Evolutionary conservation across 2,329 filamentous ascomycete species (phyloP), one percentile per base, ranked within the genome.

Genomic region (Colletotrichum sansevieriae): DNA sequence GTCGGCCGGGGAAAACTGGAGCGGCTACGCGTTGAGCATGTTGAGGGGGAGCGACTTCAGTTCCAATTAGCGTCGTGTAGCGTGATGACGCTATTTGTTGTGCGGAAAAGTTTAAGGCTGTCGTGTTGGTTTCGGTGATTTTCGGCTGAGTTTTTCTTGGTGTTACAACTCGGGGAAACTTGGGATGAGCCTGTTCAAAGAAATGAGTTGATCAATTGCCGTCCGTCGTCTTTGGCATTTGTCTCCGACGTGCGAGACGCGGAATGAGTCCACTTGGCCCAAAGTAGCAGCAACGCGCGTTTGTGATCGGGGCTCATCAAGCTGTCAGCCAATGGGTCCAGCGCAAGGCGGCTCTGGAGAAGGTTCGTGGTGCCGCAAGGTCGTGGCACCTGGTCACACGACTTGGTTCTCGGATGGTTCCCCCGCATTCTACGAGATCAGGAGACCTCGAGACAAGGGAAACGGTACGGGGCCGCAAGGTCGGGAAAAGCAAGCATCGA

Each of bases 321-420:
- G 47, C 44, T 35, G 49, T 43, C 37, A 59, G 41, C 65, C 62
- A 65, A 65, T 60, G 39, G 35, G 11, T 41, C 43, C 46, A 29
- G 41, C 47, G 46, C 29, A 52, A 37, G 29, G 13, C 20, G 12
- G 46, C 37, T 58, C 60, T 54, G 54, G 54, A 49, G 39, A 52
- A 41, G 60, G 49, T 41, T 59, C 47, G 62, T 60, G 62, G 47
- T 68, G 62, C 51, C 65, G 62, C 55, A 65, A 65, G 47, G 65
- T 51, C 55, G 62, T 51, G 65, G 47, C 65, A 59, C 55, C 47
- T 47, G 62, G 62, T 68, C 65, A 68, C 62, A 64, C 65, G 65
- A 68, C 65, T 37, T 68, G 46, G 65, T 65, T 65, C 61, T 68
- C 47, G 65, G 62, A 65, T 68, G 65, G 61, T 68, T 63, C 62